phyloP scores from a whole-genome alignment of 2,329 filamentous ascomycete species.

The Colletotrichum sp. region DNA sequence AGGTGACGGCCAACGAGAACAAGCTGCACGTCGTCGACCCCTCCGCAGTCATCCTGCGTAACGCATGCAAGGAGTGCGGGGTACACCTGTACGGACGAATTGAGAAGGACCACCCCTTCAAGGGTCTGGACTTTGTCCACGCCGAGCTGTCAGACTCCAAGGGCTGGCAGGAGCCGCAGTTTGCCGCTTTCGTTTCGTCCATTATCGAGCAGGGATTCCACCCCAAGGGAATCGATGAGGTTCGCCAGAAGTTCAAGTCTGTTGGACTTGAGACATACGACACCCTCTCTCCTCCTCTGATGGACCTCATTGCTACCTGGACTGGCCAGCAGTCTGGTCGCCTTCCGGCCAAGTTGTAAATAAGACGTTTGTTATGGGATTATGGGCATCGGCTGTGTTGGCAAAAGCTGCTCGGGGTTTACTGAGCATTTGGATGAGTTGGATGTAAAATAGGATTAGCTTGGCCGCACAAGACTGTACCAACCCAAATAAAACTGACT shows the following conservation, averaged over 20 bases:
- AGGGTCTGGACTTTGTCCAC: constrained; percentile 74
- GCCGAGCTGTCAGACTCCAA: constrained; percentile 62
- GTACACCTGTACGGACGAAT: constrained; percentile 70
- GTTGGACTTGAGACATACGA: constrained; percentile 69
- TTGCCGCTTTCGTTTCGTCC: constrained; percentile 71
- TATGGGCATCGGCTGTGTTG: not conserved
- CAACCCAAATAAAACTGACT: not conserved
- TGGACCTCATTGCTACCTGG: constrained; percentile 66
- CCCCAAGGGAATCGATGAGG: constrained; percentile 57
- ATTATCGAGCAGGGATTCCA: constrained; percentile 73
- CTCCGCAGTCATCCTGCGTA: constrained; percentile 62
- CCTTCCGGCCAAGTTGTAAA: constrained; percentile 15
- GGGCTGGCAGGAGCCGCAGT: constrained; percentile 77
- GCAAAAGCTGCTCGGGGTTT: not conserved
- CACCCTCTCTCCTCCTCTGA: constrained; percentile 63
- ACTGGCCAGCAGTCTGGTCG: constrained; percentile 53
- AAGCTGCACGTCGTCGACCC: constrained; percentile 64
- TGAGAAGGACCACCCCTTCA: constrained; percentile 68
- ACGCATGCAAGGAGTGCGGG: constrained; percentile 66
- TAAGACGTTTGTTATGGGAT: not conserved
- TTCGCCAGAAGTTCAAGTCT: constrained; percentile 57
- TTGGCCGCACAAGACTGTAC: not conserved
- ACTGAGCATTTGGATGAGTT: not conserved
- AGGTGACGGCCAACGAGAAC: constrained; percentile 60
- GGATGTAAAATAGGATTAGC: not conserved